Percentiles rank a stretch among this genome's conserved stretches.
Conservation (phyloP, 1,139 yeast genomes). For the Zygotorulaspora mrakii region DNA sequence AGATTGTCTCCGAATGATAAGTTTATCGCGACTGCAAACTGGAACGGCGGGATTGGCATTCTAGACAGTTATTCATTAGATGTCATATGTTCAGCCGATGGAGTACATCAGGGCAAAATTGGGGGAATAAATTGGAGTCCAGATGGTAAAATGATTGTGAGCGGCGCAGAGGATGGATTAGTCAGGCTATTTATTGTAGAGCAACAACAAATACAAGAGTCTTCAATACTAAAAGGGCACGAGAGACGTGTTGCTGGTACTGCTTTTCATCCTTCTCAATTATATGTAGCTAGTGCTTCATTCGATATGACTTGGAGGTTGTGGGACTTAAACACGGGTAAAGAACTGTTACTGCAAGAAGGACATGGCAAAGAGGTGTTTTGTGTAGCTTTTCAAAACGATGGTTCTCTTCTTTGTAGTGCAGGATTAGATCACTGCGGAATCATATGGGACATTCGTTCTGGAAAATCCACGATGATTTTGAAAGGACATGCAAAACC, state of each 20-base stretch:
- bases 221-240: slow-evolving; percentile 40
- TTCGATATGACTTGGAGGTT: slow-evolving; percentile 86
- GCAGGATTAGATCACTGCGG: slow-evolving; percentile 79
- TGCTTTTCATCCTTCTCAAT: slow-evolving; percentile 62
- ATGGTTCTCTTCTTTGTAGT: slow-evolving; percentile 72
- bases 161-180: slow-evolving; percentile 67
- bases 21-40: slow-evolving; percentile 65
- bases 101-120: slow-evolving; percentile 55
- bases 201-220: slow-evolving; percentile 19
- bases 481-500: slow-evolving; percentile 70
- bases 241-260: slow-evolving; percentile 57
- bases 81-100: slow-evolving; percentile 29
- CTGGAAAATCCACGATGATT: slow-evolving; percentile 62
- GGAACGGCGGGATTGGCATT: slow-evolving; percentile 72
- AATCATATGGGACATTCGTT: slow-evolving; percentile 80
- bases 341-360: slow-evolving; percentile 59
- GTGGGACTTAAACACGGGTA: slow-evolving; percentile 63
- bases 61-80: slow-evolving; percentile 43
- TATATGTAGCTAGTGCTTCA: slow-evolving; percentile 64
- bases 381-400: slow-evolving; percentile 61
- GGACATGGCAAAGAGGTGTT: slow-evolving; percentile 81
- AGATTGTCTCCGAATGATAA: slow-evolving; percentile 42
- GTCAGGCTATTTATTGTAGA: slow-evolving; percentile 47
- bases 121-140: slow-evolving; percentile 69
- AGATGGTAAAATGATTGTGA: slow-evolving; percentile 36